These are phyloP conservation scores for Cymodocea nodosa DNA, from an alignment of 116 monocot species.

Conservation along the genomic window DNA sequence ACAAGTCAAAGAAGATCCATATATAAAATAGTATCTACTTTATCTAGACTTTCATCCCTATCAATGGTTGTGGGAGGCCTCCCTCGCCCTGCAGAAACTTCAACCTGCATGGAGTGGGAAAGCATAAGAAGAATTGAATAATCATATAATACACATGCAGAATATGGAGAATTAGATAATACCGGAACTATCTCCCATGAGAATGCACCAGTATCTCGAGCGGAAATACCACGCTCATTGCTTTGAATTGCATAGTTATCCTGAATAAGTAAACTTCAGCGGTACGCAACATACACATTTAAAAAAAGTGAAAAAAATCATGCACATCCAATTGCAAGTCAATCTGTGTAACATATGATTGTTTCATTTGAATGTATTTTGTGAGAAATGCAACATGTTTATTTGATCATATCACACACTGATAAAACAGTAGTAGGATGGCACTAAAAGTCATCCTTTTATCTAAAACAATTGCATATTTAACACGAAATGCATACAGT, in stretches of 20 bases:
- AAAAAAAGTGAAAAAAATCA: not conserved
- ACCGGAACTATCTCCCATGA: conserved; percentile 96
- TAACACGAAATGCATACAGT: no score
- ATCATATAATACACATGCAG: not conserved
- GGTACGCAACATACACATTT: not conserved
- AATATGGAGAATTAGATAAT: not conserved
- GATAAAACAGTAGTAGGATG: no score
- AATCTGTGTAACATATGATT: no score
- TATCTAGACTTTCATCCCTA: conserved; percentile 69
- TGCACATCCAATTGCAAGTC: not conserved
- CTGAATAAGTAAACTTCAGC: conserved; percentile 16
- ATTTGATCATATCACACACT: no score
- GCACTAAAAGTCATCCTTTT: no score
- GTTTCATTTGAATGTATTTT: no score
- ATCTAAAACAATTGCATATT: no score
- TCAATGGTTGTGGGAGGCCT: conserved; percentile 57
- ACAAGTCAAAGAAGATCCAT: not conserved
- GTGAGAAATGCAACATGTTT: no score
- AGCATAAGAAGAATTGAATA: conserved; percentile 3
- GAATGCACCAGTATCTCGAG: conserved; percentile 74
- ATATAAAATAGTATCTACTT: conserved; percentile 28
- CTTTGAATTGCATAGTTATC: conserved; percentile 84
- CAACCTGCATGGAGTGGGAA: conserved; percentile 60
- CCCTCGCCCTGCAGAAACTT: conserved; percentile 80
- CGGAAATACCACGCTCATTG: conserved; percentile 94